Evolutionary conservation across 2,329 filamentous ascomycete species (phyloP).

Genomic region (Sporothrix brunneoviolacea): DNA sequence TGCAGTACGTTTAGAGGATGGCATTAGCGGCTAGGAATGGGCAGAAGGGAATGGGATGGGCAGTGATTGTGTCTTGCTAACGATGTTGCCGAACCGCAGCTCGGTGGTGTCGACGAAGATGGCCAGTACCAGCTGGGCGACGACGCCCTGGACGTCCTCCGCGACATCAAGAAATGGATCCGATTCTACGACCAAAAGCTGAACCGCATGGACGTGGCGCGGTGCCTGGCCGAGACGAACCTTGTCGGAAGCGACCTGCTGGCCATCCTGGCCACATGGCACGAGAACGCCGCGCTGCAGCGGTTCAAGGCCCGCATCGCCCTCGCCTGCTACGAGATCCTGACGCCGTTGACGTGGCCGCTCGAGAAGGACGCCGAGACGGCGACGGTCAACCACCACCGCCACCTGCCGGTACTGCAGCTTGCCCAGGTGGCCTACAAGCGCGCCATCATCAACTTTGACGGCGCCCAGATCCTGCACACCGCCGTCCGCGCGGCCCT

Average conservation of each 20-base stretch:
- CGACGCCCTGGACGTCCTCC: conserved; percentile 83
- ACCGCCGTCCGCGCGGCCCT: conserved; percentile 74
- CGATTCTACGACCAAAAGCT: conserved; percentile 89
- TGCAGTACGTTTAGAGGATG: conserved; percentile 70
- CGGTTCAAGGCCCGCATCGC: conserved; percentile 72
- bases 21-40: too few relatives aligned
- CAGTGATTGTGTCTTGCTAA: background rate
- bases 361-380: conserved; percentile 70
- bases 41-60: too few relatives aligned
- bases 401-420: conserved; percentile 83
- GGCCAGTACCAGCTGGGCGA: conserved; percentile 85
- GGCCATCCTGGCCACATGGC: conserved; percentile 80
- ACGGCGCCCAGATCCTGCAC: conserved; percentile 68
- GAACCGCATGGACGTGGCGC: conserved; percentile 88
- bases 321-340: conserved; percentile 78
- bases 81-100: conserved; percentile 40
- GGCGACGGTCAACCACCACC: conserved; percentile 88
- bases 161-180: conserved; percentile 92
- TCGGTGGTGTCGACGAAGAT: conserved; percentile 77
- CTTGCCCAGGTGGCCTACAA: conserved; percentile 88
- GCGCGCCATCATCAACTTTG: conserved; percentile 76
- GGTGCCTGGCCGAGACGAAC: conserved; percentile 87
- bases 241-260: conserved; percentile 84
- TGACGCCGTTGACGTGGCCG: conserved; percentile 92
- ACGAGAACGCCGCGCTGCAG: conserved; percentile 63